Evolutionary conservation across 2,329 filamentous ascomycete genomes (phyloP).

Genomic region (Cladobotryum mycophilum): DNA sequence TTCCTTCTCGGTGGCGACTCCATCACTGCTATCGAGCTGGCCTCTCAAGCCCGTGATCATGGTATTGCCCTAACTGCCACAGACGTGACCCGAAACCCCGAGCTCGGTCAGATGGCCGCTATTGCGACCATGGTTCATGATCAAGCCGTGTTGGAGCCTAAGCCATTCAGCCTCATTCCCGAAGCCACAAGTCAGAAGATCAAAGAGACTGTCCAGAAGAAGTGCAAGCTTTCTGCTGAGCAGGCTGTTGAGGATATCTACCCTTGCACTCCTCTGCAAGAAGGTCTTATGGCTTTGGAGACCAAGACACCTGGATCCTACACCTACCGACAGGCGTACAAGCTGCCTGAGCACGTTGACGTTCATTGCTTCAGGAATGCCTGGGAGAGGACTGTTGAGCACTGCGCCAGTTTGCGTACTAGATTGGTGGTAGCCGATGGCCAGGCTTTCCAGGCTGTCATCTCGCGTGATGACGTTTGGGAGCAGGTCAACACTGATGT

Average conservation of each 20-base stretch:
- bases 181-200: not conserved
- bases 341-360: conserved; percentile 15
- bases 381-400: conserved; percentile 17
- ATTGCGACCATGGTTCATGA: not conserved
- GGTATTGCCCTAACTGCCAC: conserved; percentile 11
- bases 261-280: conserved; percentile 18
- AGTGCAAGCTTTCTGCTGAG: not conserved
- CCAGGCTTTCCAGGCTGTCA: not conserved
- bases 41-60: conserved; percentile 8
- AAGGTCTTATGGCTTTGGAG: conserved; percentile 24
- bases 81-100: conserved; percentile 14
- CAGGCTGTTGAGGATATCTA: conserved; percentile 15
- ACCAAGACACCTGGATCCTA: conserved; percentile 27
- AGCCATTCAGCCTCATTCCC: conserved; percentile 4
- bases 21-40: conserved; percentile 12
- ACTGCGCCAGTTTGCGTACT: conserved; percentile 8
- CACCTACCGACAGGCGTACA: conserved; percentile 20
- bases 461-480: not conserved
- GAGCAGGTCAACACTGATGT: too few relatives aligned
- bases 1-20: conserved; percentile 15
- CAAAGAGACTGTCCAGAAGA: not conserved
- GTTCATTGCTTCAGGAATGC: conserved; percentile 20
- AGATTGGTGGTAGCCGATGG: conserved; percentile 3
- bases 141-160: not conserved
- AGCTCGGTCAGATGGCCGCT: conserved; percentile 1